Percentiles rank a stretch among this genome's conserved stretches.
phyloP scores from a whole-genome alignment of 2,329 filamentous ascomycete species.

The Colletotrichum theobromicola region DNA sequence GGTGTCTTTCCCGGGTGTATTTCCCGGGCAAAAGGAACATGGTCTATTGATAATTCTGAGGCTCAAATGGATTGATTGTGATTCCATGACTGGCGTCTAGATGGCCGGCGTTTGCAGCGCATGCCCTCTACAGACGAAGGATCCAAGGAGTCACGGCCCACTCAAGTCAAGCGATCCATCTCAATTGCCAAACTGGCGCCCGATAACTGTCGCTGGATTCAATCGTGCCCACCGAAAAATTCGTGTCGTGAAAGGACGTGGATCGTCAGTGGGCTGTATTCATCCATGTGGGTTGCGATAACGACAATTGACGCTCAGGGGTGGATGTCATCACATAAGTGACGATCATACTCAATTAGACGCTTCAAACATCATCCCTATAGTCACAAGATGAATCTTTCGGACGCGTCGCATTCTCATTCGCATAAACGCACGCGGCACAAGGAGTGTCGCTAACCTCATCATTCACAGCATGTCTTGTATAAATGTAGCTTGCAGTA shows the following conservation, averaged over 20 bases:
- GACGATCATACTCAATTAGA: not conserved
- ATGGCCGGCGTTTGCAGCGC: not conserved
- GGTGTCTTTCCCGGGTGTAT: not conserved
- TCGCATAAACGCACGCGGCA: no score
- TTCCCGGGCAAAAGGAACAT: not conserved
- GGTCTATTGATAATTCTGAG: not conserved
- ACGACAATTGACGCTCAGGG: rapidly evolving
- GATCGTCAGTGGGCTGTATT: not conserved
- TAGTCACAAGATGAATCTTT: no score
- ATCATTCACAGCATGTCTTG: no score
- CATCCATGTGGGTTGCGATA: not conserved
- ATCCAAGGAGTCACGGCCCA: not conserved
- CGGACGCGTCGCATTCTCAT: no score
- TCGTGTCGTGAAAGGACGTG: not conserved
- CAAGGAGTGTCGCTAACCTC: no score
- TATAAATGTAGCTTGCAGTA: not conserved
- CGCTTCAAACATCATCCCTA: no score
- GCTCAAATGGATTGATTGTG: not conserved
- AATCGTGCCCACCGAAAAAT: rapidly evolving
- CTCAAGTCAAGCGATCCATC: not conserved
- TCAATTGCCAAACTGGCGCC: not conserved
- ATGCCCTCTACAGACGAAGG: not conserved
- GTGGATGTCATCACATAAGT: not conserved
- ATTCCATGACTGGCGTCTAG: not conserved
- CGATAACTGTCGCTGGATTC: not conserved